Conservation (phyloP, 805 yeast species). For the Myxozyma nipponensis region DNA sequence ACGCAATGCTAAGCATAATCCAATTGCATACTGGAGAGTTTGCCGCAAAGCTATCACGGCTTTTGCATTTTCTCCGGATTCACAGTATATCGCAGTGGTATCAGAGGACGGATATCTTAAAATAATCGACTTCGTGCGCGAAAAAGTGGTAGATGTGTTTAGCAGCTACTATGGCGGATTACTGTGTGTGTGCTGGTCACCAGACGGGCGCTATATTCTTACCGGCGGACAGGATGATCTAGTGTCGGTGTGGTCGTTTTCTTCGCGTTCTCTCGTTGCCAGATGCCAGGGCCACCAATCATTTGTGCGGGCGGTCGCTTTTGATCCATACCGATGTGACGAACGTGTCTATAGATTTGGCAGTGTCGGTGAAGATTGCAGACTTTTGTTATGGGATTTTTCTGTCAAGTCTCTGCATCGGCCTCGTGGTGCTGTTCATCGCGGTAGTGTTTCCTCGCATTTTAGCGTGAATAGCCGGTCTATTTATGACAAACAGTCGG, state of each 20-base stretch:
- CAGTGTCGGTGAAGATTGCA: conserved; percentile 55
- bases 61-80: conserved; percentile 44
- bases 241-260: conserved; percentile 44
- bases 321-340: conserved; percentile 43
- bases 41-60: conserved; percentile 56
- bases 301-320: conserved; percentile 47
- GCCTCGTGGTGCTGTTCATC: conserved; percentile 22
- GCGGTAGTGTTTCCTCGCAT: conserved; percentile 24
- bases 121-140: conserved; percentile 49
- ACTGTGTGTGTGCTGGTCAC: conserved; percentile 49
- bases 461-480: conserved; percentile 10
- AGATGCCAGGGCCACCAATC: conserved; percentile 51
- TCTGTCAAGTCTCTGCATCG: conserved; percentile 43
- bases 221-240: conserved; percentile 57
- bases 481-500: conserved; percentile 4
- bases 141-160: conserved; percentile 48
- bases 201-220: conserved; percentile 46
- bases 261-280: conserved; percentile 34
- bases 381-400: conserved; percentile 52
- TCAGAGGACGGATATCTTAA: conserved; percentile 64
- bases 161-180: conserved; percentile 68
- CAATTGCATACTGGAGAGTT: conserved; percentile 62
- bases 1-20: conserved; percentile 36
- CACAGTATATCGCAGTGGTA: conserved; percentile 48
- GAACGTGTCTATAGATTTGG: conserved; percentile 47